These are phyloP conservation scores for Podosphaera xanthii DNA, from an alignment of 2,329 filamentous ascomycete genomes.

Conservation along the genomic window DNA sequence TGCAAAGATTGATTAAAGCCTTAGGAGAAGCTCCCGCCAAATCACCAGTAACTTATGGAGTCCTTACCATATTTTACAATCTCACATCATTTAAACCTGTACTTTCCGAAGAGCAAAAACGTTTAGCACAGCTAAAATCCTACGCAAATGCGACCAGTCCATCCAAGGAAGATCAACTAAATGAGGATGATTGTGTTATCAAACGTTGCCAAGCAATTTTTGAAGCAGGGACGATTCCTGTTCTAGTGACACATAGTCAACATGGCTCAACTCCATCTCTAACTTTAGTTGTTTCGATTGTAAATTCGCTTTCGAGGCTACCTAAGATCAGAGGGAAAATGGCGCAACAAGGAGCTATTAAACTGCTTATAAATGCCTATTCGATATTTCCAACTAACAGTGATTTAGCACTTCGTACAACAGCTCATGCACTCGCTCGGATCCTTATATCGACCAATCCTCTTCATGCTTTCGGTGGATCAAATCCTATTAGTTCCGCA, in stretches of 20 bases:
- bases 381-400: slow-evolving; percentile 33
- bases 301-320: slow-evolving; percentile 57
- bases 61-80: slow-evolving; percentile 66
- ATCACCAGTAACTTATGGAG: slow-evolving; percentile 60
- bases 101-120: slow-evolving; percentile 75
- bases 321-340: slow-evolving; percentile 52
- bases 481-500: slow-evolving; percentile 53
- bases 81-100: slow-evolving; percentile 59
- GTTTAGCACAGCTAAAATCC: slow-evolving; percentile 74
- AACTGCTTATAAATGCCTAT: slow-evolving; percentile 53
- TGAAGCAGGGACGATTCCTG: slow-evolving; percentile 51
- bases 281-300: slow-evolving; percentile 49
- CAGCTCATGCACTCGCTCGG: slow-evolving; percentile 62
- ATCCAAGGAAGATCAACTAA: slow-evolving; percentile 39
- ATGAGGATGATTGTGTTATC: slow-evolving; percentile 54
- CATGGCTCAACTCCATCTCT: slow-evolving; percentile 48
- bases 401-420: slow-evolving; percentile 27
- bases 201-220: slow-evolving; percentile 59
- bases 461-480: slow-evolving; percentile 58
- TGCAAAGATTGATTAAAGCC: slow-evolving; percentile 44
- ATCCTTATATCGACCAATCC: slow-evolving; percentile 77
- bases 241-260: slow-evolving; percentile 56
- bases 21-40: slow-evolving; percentile 35
- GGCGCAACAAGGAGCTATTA: slow-evolving; percentile 83
- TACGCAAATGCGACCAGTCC: slow-evolving; percentile 73